Percentiles rank a stretch among this genome's conserved stretches.
Conservation (phyloP, 352 stramenopile genomes). For the Phytophthora macrochlamydospora region DNA sequence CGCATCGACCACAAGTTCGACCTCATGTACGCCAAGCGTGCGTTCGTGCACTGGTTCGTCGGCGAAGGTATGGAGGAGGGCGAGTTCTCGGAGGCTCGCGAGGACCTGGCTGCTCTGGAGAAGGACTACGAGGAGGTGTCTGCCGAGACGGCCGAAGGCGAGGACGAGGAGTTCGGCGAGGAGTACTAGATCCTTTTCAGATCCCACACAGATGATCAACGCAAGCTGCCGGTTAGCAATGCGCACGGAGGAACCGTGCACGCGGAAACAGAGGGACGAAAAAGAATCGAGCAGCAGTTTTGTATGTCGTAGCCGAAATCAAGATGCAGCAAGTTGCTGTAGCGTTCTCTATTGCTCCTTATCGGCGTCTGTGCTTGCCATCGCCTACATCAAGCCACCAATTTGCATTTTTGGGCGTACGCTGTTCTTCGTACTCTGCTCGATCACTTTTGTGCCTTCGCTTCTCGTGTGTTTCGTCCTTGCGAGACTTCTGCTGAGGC, state of each 20-base stretch:
- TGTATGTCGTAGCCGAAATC: constrained; percentile 32
- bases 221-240: constrained; percentile 22
- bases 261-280: constrained; percentile 21
- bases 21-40: constrained; percentile 98
- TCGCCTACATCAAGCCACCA: constrained; percentile 28
- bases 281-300: constrained; percentile 29
- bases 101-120: constrained; percentile 97
- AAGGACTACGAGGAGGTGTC: constrained; percentile 99
- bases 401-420: constrained; percentile 14
- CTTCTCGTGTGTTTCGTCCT: constrained; percentile 10
- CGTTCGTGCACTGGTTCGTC: constrained; percentile 99
- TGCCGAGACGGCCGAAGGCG: constrained; percentile 94
- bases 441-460: not conserved
- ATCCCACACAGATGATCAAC: constrained; percentile 7
- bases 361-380: constrained; percentile 12
- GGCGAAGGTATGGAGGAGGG: constrained; percentile 99
- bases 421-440: constrained; percentile 1
- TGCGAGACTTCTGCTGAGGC: constrained; percentile 15
- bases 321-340: constrained; percentile 8
- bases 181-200: constrained; percentile 64
- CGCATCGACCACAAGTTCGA: constrained; percentile 99
- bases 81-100: constrained; percentile 98
- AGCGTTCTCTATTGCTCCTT: constrained; percentile 7
- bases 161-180: constrained; percentile 92
- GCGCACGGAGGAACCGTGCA: constrained; percentile 3